These are phyloP conservation scores for Claviceps digitariae DNA, from an alignment of 2,329 filamentous ascomycete species.

Conservation along the genomic window DNA sequence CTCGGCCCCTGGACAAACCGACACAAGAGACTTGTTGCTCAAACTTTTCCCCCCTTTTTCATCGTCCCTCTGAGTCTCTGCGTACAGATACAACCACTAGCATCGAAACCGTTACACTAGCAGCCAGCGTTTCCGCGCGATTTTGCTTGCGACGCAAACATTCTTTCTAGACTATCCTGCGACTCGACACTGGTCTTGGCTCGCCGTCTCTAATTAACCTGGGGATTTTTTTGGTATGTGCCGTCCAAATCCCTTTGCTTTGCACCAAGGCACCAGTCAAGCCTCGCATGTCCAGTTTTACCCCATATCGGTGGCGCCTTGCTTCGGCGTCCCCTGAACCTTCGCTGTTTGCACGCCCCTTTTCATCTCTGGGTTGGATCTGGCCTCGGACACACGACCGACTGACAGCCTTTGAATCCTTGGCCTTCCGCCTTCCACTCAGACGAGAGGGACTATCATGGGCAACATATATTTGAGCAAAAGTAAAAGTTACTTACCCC, in stretches of 20 bases:
- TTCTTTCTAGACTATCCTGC: background rate
- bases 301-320: background rate
- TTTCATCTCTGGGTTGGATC: background rate
- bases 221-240: slow-evolving; percentile 1
- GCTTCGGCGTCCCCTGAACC: background rate
- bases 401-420: too few species aligned
- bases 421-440: background rate
- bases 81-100: background rate
- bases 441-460: background rate
- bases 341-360: background rate
- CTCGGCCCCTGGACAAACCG: background rate
- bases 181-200: background rate
- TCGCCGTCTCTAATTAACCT: background rate
- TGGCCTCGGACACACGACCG: background rate
- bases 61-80: background rate
- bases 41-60: background rate
- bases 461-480: background rate
- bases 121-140: background rate
- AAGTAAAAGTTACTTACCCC: background rate
- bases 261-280: background rate
- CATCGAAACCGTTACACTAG: background rate
- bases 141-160: slow-evolving; percentile 1
- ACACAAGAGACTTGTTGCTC: background rate
- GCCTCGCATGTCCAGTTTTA: background rate
- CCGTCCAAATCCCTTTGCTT: background rate